Evolutionary conservation across 495 filamentous ascomycete species (phyloP).

Genomic region (Hypoxylon lienhwacheense): DNA sequence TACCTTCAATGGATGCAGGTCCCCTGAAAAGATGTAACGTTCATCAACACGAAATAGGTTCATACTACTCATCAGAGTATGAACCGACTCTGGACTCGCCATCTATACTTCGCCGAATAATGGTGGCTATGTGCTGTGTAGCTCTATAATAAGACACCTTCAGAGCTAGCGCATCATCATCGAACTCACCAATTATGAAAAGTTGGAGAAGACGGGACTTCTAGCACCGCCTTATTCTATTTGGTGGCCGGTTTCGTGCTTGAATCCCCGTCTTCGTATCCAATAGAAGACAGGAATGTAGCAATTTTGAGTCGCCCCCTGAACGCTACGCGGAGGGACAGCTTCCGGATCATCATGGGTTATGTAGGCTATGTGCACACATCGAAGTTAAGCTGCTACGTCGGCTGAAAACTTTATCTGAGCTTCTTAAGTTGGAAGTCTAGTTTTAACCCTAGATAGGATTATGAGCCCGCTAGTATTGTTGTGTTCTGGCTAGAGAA

Average conservation of each 20-base stretch:
- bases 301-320: constrained; percentile 12
- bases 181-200: constrained; percentile 2
- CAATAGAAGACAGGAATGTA: constrained; percentile 3
- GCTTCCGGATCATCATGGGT: constrained; percentile 17
- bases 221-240: constrained; percentile 22
- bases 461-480: no score
- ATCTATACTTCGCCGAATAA: constrained; percentile 4
- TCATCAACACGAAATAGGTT: background rate
- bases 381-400: constrained; percentile 24
- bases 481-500: no score
- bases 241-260: constrained; percentile 2
- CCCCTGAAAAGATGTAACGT: constrained; percentile 10
- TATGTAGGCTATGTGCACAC: constrained; percentile 2
- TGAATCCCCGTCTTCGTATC: constrained; percentile 6
- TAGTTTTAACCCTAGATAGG: no score
- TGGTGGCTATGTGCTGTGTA: background rate
- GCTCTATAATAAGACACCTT: background rate
- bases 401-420: constrained; percentile 25
- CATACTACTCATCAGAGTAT: constrained; percentile 1
- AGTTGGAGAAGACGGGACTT: constrained; percentile 29
- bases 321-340: constrained; percentile 16
- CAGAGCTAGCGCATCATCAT: background rate
- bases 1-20: background rate
- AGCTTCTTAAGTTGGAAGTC: constrained; percentile 2
- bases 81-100: background rate